Percentiles rank a stretch among this genome's conserved stretches.
phyloP scores from a whole-genome alignment of 768 basidiomycete species.

The Porpolomopsis calyptriformis region DNA sequence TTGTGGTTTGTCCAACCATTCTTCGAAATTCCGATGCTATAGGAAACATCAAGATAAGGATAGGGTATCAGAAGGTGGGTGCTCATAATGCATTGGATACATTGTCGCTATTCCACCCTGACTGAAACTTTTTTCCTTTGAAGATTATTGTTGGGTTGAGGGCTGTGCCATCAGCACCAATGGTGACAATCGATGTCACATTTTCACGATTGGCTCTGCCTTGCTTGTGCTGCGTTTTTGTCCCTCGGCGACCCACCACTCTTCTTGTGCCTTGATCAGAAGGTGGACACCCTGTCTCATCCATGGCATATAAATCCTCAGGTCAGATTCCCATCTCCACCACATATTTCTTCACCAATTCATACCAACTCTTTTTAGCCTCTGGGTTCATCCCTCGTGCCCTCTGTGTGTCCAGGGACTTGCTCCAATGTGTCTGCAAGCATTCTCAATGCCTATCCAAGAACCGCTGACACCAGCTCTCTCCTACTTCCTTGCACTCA shows the following conservation, averaged over 20 bases:
- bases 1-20: constrained; percentile 25
- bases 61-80: neutral
- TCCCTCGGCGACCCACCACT: constrained; percentile 20
- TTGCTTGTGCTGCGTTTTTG: constrained; percentile 21
- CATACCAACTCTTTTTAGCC: constrained; percentile 23
- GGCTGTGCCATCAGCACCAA: constrained; percentile 29
- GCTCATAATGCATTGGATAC: constrained; percentile 24
- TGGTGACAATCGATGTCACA: constrained; percentile 26
- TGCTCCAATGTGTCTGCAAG: constrained; percentile 24
- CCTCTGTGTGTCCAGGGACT: constrained; percentile 20
- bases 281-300: constrained; percentile 26
- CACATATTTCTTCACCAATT: constrained; percentile 18
- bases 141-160: constrained; percentile 29
- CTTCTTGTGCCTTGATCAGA: constrained; percentile 17
- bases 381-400: constrained; percentile 21
- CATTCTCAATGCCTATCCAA: constrained; percentile 7
- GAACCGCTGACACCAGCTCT: neutral
- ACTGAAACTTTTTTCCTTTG: constrained; percentile 27
- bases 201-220: constrained; percentile 21
- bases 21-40: constrained; percentile 17
- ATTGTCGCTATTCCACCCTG: constrained; percentile 31
- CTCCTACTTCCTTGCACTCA: constrained; percentile 13
- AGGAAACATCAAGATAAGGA: neutral
- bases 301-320: constrained; percentile 26
- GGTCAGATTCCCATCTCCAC: constrained; percentile 14